Conservation (phyloP, 768 basidiomycete species). For the Mycena sanguinolenta region DNA sequence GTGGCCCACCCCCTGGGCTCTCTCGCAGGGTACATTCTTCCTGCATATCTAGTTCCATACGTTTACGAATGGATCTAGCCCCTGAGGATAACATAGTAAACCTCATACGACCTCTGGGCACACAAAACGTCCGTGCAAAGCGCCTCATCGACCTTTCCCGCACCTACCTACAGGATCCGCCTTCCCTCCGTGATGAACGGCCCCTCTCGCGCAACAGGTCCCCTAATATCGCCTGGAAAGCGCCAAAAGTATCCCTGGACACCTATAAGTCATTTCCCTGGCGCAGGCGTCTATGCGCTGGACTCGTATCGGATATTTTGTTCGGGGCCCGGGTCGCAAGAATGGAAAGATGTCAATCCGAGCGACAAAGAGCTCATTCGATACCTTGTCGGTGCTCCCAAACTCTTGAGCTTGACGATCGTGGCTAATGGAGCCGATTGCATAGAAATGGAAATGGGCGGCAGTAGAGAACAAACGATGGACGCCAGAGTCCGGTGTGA, state of each 20-base stretch:
- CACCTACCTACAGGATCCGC: constrained; percentile 63
- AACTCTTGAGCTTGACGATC: too few relatives aligned
- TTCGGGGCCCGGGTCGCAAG: constrained; percentile 51
- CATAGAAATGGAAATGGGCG: constrained; percentile 83
- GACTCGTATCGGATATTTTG: constrained; percentile 86
- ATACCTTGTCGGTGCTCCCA: constrained; percentile 65
- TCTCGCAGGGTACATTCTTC: constrained; percentile 59
- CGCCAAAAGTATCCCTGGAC: constrained; percentile 58
- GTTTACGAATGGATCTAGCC: constrained; percentile 48
- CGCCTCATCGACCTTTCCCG: constrained; percentile 69
- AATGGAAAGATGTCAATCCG: constrained; percentile 76
- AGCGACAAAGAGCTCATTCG: constrained; percentile 77
- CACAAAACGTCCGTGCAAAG: constrained; percentile 67
- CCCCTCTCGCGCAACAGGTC: constrained; percentile 45
- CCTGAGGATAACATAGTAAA: constrained; percentile 57
- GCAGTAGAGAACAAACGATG: constrained; percentile 64
- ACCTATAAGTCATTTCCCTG: constrained; percentile 70
- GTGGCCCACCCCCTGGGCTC: constrained; percentile 70
- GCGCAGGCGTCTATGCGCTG: constrained; percentile 77
- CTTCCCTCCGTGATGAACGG: constrained; percentile 48
- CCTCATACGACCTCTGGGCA: constrained; percentile 68
- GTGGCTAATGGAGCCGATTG: background rate
- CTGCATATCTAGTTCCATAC: background rate
- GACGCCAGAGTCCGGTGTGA: constrained; percentile 59
- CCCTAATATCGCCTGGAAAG: constrained; percentile 35